Evolutionary conservation across 2,329 filamentous ascomycete genomes (phyloP), one percentile per base, ranked within the genome.

Genomic region (Colletotrichum neosansevieriae): DNA sequence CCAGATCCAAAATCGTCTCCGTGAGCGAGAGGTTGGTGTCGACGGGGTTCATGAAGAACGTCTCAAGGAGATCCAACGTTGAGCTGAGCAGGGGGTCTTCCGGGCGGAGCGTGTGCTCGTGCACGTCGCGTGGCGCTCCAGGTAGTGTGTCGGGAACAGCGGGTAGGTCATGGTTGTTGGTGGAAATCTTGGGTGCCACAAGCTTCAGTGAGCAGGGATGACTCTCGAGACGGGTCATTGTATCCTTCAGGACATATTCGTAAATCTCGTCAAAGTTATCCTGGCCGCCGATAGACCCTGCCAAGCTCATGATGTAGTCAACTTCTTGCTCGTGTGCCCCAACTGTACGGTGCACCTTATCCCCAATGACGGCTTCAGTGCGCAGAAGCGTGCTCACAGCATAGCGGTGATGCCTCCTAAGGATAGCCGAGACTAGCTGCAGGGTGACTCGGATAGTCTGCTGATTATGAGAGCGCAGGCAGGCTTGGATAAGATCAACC

Each of bases 401-500:
- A 79, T 98, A 97, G 49, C 90, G 88, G 77, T 97, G 94, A 77
- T 98, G 95, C 72, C 94, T 89, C 76, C 91, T 91, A 65, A 98
- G 84, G 71, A 99, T 93, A 11, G 94, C 90, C 3, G 94, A 95
- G 15, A 97, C 87, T 6, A 99, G 85, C 73, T 95, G 94, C 51
- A 99, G 84, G 0, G 95, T 97, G 11, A 97, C 93, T 71, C 93
- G 90, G 15, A 97, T 91, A 1, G 96, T 98, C 76, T 98, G 94
- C 59, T 92, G 88, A 74, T 96, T 98, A 50, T 87, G 86, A 0
- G 96, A 98, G 66, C 90, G 87, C 29, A 98, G 83, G 74, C 94
- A 97, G 40, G 94, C 92, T 3, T 97, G 85, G 34, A 97, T 91
- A 12, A 99, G 86, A 79, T 99, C 96, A 24, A 97, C 93, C 10